Evolutionary conservation across 1,284 basidiomycete genomes (phyloP), one percentile per base, ranked within the genome.

Genomic region (Chiua sp.): DNA sequence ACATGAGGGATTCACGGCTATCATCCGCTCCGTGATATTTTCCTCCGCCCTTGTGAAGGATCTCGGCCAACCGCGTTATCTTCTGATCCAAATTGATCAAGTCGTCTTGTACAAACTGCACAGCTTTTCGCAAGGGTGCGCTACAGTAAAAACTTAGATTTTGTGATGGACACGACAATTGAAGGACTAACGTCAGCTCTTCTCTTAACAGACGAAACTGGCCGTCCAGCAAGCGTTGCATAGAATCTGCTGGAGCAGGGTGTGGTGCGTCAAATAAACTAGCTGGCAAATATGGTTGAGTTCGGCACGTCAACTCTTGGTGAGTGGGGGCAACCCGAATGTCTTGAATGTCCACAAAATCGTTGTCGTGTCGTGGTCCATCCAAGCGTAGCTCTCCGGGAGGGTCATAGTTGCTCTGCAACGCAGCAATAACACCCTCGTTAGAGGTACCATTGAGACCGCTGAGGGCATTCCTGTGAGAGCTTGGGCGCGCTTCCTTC

Each of bases 141-240:
- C 86, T 87, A 55, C 4, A 51, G 55, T 53, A 42, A 5, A 53
- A 33, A 7, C 59, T 56, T 20, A n/a, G 47, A 23, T 18, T 30
- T 20, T 6, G 11, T 16, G 8, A 30, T 53, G 30, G 10, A 28
- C 30, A 30, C 7, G 50, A 20, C 15, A 42, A 23, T 23, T 26
- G n/a, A 11, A 15, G 32, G 20, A 76, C 84, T 39, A 68, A 87
- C 87, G 81, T 85, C 18, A 90, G 72, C 63, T 92, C 90, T 61
- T 90, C 89, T 37, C 90, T 78, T 46, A 92, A 72, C 1, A 92
- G 78, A 33, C 90, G 82, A 67, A 90, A 92, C 63, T 91, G 87
- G 4, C 87, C 80, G 57, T 92, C 90, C 10, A 90, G 71, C n/a
- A 86, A 72, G 15, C 83, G 76, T 55, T 87, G 79, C 82, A 90